A percentile compares a stretch with the other conserved stretches of the same genome.
These are phyloP conservation scores for Pleurotus citrinopileatus DNA, from an alignment of 768 basidiomycete species.

Conservation along the genomic window DNA sequence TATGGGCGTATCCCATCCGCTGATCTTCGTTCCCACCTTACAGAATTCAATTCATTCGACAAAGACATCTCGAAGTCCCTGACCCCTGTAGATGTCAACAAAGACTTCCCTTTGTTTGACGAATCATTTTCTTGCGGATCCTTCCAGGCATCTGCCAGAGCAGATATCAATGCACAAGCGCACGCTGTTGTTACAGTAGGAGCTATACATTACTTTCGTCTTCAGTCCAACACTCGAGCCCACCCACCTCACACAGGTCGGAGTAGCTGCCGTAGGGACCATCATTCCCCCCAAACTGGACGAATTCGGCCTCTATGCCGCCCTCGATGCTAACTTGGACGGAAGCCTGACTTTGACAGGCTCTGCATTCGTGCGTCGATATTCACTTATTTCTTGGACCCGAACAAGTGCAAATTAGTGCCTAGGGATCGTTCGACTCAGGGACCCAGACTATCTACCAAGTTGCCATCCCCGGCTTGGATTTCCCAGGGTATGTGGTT, in stretches of 20 bases:
- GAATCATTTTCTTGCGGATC: constrained; percentile 16
- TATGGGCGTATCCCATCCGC: too few relatives aligned
- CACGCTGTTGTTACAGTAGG: constrained; percentile 20
- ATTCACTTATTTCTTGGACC: too few relatives aligned
- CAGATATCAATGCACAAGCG: constrained; percentile 19
- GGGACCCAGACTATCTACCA: constrained; percentile 26
- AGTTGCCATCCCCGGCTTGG: constrained; percentile 28
- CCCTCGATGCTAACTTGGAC: constrained; percentile 23
- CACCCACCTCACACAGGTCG: constrained; percentile 18
- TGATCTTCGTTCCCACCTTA: too few relatives aligned
- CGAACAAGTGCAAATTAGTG: neutral
- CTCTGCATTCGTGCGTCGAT: constrained; percentile 20
- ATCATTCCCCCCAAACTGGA: constrained; percentile 28
- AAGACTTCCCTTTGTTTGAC: constrained; percentile 18
- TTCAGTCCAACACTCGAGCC: neutral
- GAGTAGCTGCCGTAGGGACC: constrained; percentile 22
- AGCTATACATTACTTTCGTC: neutral
- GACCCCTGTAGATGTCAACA: constrained; percentile 19
- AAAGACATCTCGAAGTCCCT: constrained; percentile 17
- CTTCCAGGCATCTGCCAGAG: constrained; percentile 15
- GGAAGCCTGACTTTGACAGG: constrained; percentile 26
- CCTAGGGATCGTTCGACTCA: constrained; percentile 26
- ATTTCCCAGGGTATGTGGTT: constrained; percentile 29
- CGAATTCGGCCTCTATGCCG: constrained; percentile 25
- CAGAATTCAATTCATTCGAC: constrained; percentile 20